phyloP scores from a whole-genome alignment of 2,329 filamentous ascomycete genomes.

The Metarhizium robertsii region DNA sequence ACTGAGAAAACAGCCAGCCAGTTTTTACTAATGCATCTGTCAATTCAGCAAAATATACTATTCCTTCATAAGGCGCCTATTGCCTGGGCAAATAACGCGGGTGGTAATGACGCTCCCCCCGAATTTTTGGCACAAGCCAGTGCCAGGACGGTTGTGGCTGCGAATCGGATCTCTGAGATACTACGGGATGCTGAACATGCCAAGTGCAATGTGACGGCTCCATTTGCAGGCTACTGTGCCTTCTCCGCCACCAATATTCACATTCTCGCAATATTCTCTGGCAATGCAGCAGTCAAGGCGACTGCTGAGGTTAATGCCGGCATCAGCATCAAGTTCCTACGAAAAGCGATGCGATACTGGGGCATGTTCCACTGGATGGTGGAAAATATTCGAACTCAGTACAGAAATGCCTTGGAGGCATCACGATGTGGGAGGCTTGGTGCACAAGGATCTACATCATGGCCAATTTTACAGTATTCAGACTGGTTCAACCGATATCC shows the following conservation, averaged over 20 bases:
- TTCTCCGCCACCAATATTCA: conserved; percentile 94
- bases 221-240: conserved; percentile 90
- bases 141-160: conserved; percentile 69
- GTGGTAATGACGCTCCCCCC: conserved; percentile 62
- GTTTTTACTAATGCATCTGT: conserved; percentile 85
- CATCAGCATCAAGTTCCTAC: conserved; percentile 81
- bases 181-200: conserved; percentile 66
- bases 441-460: conserved; percentile 36
- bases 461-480: conserved; percentile 82
- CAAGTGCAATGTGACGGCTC: conserved; percentile 68
- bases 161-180: conserved; percentile 76
- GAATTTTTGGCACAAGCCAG: conserved; percentile 69
- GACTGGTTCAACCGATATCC: conserved; percentile 97
- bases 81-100: conserved; percentile 55
- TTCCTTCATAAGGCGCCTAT: conserved; percentile 87
- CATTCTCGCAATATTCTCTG: conserved; percentile 83
- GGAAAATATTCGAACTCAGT: conserved; percentile 84
- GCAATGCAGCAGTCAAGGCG: conserved; percentile 64
- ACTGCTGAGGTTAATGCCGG: conserved; percentile 76
- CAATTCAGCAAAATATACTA: conserved; percentile 79
- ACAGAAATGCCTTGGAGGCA: conserved; percentile 76
- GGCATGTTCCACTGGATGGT: conserved; percentile 97
- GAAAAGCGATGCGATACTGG: conserved; percentile 96
- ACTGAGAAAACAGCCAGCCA: conserved; percentile 83
- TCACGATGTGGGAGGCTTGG: conserved; percentile 54